phyloP scores from a whole-genome alignment of 768 basidiomycete species.

The Hemileccinum impolitum region DNA sequence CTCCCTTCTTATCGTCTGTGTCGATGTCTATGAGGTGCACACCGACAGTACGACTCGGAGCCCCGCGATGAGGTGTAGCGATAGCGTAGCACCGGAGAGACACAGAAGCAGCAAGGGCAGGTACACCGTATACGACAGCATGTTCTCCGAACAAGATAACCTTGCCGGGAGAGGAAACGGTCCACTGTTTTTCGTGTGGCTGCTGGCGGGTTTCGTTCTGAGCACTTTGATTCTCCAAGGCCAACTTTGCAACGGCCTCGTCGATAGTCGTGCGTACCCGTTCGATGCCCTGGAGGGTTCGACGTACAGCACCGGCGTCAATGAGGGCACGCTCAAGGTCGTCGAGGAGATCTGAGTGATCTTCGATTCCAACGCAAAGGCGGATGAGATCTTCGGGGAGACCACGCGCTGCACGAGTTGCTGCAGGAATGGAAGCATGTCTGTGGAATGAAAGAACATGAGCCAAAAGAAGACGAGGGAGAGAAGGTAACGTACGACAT shows the following conservation, averaged over 20 bases:
- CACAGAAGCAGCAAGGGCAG: slow-evolving; percentile 92
- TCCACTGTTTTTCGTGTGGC: slow-evolving; percentile 56
- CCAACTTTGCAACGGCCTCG: slow-evolving; percentile 68
- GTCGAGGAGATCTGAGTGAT: slow-evolving; percentile 87
- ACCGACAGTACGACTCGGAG: slow-evolving; percentile 39
- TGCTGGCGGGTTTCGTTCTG: not conserved
- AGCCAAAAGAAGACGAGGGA: not conserved
- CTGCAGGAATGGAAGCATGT: slow-evolving; percentile 96
- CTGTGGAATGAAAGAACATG: slow-evolving; percentile 28
- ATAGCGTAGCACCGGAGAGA: slow-evolving; percentile 94
- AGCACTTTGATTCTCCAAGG: slow-evolving; percentile 30
- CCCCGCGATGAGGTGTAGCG: slow-evolving; percentile 67
- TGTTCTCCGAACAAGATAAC: slow-evolving; percentile 98
- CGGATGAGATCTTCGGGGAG: slow-evolving; percentile 98
- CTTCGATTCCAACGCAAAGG: slow-evolving; percentile 97
- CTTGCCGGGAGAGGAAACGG: slow-evolving; percentile 95
- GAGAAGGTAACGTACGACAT: slow-evolving; percentile 81
- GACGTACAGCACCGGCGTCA: slow-evolving; percentile 82
- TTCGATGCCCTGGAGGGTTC: slow-evolving; percentile 40
- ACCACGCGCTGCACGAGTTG: slow-evolving; percentile 91
- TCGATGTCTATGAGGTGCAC: slow-evolving; percentile 79
- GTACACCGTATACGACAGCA: slow-evolving; percentile 97
- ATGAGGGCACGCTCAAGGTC: slow-evolving; percentile 92
- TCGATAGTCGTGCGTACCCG: slow-evolving; percentile 49
- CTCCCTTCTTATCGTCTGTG: slow-evolving; percentile 14